Percentiles rank a stretch among this genome's conserved stretches.
These are phyloP conservation scores for Rhizopus arrhizus DNA, from an alignment of 371 early-diverging fungal species.

Conservation along the genomic window DNA sequence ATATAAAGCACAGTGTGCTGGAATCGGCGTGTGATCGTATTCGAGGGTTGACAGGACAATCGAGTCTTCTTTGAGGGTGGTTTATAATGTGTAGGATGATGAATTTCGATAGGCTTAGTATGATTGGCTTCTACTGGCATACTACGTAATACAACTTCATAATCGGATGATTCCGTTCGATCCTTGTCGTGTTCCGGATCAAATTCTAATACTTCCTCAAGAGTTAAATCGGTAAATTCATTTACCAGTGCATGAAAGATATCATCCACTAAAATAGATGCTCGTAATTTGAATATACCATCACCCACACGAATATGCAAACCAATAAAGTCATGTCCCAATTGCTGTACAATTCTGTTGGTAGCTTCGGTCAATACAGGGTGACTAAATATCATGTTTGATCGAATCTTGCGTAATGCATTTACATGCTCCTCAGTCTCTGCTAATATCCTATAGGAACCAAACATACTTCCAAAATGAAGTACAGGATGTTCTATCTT, in stretches of 20 bases:
- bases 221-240: conserved; percentile 40
- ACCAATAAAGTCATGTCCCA: conserved; percentile 53
- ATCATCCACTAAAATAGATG: conserved; percentile 49
- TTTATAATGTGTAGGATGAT: conserved; percentile 17
- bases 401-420: conserved; percentile 40
- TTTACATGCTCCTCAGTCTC: conserved; percentile 42
- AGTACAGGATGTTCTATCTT: conserved; percentile 44
- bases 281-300: conserved; percentile 50
- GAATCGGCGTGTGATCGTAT: conserved; percentile 21
- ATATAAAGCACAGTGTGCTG: conserved; percentile 51
- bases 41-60: conserved; percentile 14
- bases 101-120: conserved; percentile 28
- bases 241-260: conserved; percentile 49
- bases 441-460: conserved; percentile 55
- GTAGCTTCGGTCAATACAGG: conserved; percentile 52
- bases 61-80: neutral
- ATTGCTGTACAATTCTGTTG: conserved; percentile 37
- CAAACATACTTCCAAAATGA: conserved; percentile 63
- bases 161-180: conserved; percentile 44
- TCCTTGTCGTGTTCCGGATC: conserved; percentile 33
- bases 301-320: conserved; percentile 61
- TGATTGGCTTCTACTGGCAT: conserved; percentile 10
- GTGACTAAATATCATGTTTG: conserved; percentile 55
- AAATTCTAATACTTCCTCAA: conserved; percentile 12
- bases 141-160: conserved; percentile 35